Conservation (phyloP, 139 green algal genomes). For the Astrephomene gubernaculifera region DNA sequence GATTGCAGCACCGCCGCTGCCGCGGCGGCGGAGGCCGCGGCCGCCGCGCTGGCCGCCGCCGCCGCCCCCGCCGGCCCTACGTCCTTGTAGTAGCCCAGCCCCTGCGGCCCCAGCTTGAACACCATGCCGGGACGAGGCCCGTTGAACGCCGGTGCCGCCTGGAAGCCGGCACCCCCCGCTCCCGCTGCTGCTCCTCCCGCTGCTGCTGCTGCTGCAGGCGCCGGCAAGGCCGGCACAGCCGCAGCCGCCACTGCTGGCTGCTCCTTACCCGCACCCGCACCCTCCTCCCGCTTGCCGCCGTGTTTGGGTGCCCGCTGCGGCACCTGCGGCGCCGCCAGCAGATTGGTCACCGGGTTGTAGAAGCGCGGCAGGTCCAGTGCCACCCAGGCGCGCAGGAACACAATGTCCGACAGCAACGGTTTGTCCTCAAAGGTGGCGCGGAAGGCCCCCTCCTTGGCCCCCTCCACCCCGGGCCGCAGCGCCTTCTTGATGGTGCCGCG, state of each 20-base stretch:
- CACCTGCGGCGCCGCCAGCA: conserved; percentile 68
- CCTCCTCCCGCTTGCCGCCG: not conserved
- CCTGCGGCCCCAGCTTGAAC: conserved; percentile 77
- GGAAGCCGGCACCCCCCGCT: conserved; percentile 49
- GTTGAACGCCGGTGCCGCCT: conserved; percentile 61
- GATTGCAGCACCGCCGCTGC: not conserved
- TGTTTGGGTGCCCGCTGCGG: conserved; percentile 14
- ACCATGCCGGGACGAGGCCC: conserved; percentile 71
- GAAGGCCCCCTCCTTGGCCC: conserved; percentile 72
- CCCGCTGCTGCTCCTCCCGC: not conserved
- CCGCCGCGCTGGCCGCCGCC: not conserved
- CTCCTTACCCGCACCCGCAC: not conserved
- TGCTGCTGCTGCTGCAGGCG: not conserved
- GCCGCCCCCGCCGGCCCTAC: conserved; percentile 29
- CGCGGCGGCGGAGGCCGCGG: not conserved
- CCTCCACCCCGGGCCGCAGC: conserved; percentile 59
- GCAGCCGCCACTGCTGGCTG: not conserved
- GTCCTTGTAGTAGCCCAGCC: conserved; percentile 90
- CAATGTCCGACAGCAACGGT: conserved; percentile 91
- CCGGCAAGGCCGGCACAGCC: not conserved
- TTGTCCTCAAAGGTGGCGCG: conserved; percentile 96
- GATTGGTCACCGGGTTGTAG: conserved; percentile 94
- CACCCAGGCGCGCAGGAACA: conserved; percentile 96
- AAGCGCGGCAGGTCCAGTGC: conserved; percentile 91
- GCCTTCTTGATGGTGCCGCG: conserved; percentile 98